Evolutionary conservation across 2,329 filamentous ascomycete genomes (phyloP), one percentile per base, ranked within the genome.

Genomic region (Dactylellina drechsleri): DNA sequence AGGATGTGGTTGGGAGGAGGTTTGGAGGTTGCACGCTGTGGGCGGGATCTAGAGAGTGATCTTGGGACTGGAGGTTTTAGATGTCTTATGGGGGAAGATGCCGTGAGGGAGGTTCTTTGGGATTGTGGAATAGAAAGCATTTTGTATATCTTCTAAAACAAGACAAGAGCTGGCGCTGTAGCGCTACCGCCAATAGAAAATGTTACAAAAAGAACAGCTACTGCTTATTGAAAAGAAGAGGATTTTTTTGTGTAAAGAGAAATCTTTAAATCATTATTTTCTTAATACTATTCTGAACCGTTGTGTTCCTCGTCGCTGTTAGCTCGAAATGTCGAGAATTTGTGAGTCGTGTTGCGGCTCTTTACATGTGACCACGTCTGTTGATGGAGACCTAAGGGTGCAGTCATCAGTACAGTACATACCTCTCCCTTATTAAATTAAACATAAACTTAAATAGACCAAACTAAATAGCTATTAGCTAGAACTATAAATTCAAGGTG

Each of bases 341-440:
- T 28, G 3, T 3, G 26, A 28, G 47, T 2, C 5, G 68, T 50
- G 56, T 61, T 66, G 68, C 15, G 56, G 18, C 1, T 1, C 13
- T 45, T 26, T 23, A 53, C 68, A 73, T 66, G 68, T 73, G 68
- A 73, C 68, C 23, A 12, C 43, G 49, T 73, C 68, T 49, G 60
- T 66, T 73, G 68, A 66, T 57, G 16, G 49, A 23, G 12, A 23
- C 47, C 45, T 7, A 28, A 57, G 53, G 26, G 36, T 28, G 40
- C 49, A 47, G 61, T 66, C 61, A 66, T 40, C 40, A 41, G 53
- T 6, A 36, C 4, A 8, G 26, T n/a, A n/a, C n/a, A n/a, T n/a
- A n/a, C n/a, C 26, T 36, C n/a, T 50, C 47, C 15, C 26, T 28
- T 28, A 28, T 28, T 28, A 28, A 28, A 3, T 28, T 3, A 7